Base-by-base conservation (phyloP, 2,329 filamentous ascomycete species). In the Diplocarpon mali region DNA sequence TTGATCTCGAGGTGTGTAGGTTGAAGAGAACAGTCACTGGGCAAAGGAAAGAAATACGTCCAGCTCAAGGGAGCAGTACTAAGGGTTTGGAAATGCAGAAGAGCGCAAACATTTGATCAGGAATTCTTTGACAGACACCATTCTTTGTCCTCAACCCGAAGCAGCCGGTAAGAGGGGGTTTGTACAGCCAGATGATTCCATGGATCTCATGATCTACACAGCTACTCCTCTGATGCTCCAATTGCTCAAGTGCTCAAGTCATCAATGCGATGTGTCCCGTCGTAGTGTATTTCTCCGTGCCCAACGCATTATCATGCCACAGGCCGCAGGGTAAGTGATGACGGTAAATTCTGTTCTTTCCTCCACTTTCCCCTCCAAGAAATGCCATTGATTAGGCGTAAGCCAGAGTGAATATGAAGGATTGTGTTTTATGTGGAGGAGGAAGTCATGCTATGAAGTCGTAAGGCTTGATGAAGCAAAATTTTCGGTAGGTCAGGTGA, bases 341-440 rank as follows among this genome's bases (percentile, higher is more conserved):
- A 72, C 69, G 64, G 54, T 55, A 45, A 53, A 53, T 64, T 60
- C 71, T 67, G 55, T 53, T 77, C 76, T 80, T 56, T 75, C 76
- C 75, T 75, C 70, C 75, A 73, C 63, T 80, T 80, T 80, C 77
- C 77, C 77, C 76, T 80, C 77, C 73, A 71, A 67, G 67, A 66
- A 67, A 67, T 71, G 69, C 68, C 73, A 76, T 70, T 67, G 72
- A 63, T 3, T 54, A 58, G 61, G 67, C 68, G 63, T 68, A 72
- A 74, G 69, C 69, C 71, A 76, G 76, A 80, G 76, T 80, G 76
- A 79, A 80, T 80, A 78, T 72, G 74, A 67, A 71, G 69, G 68
- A 68, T 68, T 65, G 52, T 61, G 60, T 66, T 67, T 68, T 68
- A 65, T 67, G 65, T 64, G 56, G 62, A 60, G 60, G 64, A 53